Conservation (phyloP, 768 basidiomycete species). For the Leccinum subgranulosum region DNA sequence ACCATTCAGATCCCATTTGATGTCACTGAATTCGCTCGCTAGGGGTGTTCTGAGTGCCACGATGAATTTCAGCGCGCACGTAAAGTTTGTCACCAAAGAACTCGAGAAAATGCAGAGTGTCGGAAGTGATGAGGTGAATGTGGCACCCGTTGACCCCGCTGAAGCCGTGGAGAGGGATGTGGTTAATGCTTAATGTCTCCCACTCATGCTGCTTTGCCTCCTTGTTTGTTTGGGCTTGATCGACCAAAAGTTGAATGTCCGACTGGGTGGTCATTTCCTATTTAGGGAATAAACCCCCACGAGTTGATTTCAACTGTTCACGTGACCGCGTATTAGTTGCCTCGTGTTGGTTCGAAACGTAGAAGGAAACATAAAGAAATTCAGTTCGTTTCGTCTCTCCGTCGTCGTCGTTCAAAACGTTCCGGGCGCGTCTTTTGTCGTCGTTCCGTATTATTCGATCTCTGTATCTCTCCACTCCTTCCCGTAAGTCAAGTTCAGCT, state of each 20-base stretch:
- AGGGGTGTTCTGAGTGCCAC: conserved; percentile 61
- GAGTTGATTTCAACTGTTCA: conserved; percentile 22
- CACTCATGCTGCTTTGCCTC: too few relatives aligned
- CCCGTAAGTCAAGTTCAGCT: conserved; percentile 11
- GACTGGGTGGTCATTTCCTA: too few relatives aligned
- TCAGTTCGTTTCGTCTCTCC: conserved; percentile 14
- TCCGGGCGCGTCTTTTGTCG: conserved; percentile 16
- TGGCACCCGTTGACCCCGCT: conserved; percentile 5
- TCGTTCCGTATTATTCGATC: background rate
- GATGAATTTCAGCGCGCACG: conserved; percentile 62
- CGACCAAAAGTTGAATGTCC: too few relatives aligned
- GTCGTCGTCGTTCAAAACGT: conserved; percentile 14
- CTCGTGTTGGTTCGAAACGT: conserved; percentile 31
- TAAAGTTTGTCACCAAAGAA: conserved; percentile 69
- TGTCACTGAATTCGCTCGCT: background rate
- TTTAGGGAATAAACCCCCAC: too few relatives aligned
- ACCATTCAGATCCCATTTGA: background rate
- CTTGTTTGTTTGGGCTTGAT: too few relatives aligned
- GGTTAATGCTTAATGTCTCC: conserved; percentile 15
- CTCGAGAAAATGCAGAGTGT: conserved; percentile 45
- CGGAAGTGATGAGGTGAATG: background rate
- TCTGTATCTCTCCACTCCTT: background rate
- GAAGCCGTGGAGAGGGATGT: background rate
- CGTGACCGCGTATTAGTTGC: conserved; percentile 33
- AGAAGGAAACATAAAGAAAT: conserved; percentile 25